Evolutionary conservation across 352 stramenopile species (phyloP).

Genomic region (Elongisporangium senticosum): DNA sequence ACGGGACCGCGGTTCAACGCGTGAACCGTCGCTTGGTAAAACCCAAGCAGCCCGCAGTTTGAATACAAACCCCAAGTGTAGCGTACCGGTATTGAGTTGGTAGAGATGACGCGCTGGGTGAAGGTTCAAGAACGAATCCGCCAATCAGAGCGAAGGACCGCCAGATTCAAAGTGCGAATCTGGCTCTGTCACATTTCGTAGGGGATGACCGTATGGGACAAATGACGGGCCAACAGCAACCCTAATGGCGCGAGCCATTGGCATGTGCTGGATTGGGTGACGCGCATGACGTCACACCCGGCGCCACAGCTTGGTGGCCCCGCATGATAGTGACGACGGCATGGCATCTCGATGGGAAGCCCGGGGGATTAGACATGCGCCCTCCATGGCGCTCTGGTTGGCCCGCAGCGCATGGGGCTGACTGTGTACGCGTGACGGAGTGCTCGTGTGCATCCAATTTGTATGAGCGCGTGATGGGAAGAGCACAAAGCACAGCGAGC

Average conservation of each 20-base stretch:
- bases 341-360: neutral
- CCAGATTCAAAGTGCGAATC: neutral
- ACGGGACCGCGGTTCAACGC: neutral
- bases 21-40: neutral
- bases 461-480: neutral
- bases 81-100: neutral
- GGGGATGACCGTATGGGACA: neutral
- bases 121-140: slow-evolving; percentile 1
- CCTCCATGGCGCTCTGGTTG: neutral
- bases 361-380: neutral
- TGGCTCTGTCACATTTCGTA: slow-evolving; percentile 10
- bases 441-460: neutral
- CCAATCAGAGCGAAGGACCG: neutral
- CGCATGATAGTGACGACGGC: neutral
- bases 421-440: neutral
- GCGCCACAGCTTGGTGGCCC: neutral
- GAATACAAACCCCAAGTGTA: slow-evolving; percentile 5
- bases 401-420: neutral
- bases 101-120: slow-evolving; percentile 4
- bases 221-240: neutral
- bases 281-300: slow-evolving; percentile 7
- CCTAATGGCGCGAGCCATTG: neutral
- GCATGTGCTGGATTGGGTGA: slow-evolving; percentile 1
- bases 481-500: neutral
- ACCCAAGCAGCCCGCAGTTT: neutral